Conservation (phyloP, 306 rosid genomes). For the Acacia melanoxylon region DNA sequence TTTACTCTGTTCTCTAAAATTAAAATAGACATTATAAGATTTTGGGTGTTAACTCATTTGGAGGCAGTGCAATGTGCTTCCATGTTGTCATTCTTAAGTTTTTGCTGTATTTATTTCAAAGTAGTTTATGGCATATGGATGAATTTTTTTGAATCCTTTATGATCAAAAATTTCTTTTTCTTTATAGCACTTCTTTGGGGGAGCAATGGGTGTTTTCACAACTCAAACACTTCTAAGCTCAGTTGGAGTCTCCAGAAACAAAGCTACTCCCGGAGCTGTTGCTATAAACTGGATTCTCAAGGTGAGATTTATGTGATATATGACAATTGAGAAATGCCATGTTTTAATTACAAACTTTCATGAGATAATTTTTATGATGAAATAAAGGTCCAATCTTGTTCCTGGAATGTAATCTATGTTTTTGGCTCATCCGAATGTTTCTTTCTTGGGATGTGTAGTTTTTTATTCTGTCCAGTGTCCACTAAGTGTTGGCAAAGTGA, state of each 20-base stretch:
- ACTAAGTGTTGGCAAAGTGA: neutral
- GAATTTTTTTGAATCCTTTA: neutral
- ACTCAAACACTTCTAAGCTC: slow-evolving; percentile 89
- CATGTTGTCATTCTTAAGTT: neutral
- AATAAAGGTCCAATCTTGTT: neutral
- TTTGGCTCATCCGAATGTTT: neutral
- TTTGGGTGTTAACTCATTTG: neutral
- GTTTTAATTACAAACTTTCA: neutral
- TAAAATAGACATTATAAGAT: neutral
- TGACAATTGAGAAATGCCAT: neutral
- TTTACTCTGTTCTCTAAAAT: neutral
- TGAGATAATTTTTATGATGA: neutral
- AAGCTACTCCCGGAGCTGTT: slow-evolving; percentile 76
- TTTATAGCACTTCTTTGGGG: slow-evolving; percentile 90
- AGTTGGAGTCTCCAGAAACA: slow-evolving; percentile 81
- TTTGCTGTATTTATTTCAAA: neutral
- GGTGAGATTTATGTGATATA: slow-evolving; percentile 36
- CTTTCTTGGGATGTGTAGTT: neutral
- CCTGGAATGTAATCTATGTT: neutral
- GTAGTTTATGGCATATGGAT: neutral
- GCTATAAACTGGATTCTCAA: slow-evolving; percentile 99
- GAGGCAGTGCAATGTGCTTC: slow-evolving; percentile 7
- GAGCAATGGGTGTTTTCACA: slow-evolving; percentile 99
- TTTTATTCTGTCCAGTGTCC: neutral
- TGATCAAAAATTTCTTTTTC: neutral